Evolutionary conservation across 1,284 basidiomycete genomes (phyloP).

Genomic region (Rhodotorula glutinis): DNA sequence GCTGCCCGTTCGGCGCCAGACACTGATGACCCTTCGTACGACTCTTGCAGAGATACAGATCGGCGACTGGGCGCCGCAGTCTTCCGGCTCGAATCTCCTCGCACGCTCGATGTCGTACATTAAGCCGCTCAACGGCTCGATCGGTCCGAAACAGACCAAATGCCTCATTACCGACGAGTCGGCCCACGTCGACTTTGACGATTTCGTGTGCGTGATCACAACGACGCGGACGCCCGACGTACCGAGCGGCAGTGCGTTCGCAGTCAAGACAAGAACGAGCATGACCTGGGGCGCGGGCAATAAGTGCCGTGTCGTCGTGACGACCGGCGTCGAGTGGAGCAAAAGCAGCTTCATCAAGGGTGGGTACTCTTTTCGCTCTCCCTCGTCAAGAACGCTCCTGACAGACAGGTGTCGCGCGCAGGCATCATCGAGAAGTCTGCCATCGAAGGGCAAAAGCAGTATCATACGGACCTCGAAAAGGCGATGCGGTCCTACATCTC

Average conservation of each 20-base stretch:
- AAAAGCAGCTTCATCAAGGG: slow-evolving; percentile 95
- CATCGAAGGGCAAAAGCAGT: slow-evolving; percentile 90
- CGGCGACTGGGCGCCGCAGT: slow-evolving; percentile 76
- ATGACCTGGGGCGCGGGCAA: slow-evolving; percentile 86
- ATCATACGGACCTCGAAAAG: slow-evolving; percentile 77
- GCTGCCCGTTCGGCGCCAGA: not conserved
- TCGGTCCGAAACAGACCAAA: slow-evolving; percentile 92
- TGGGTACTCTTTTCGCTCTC: slow-evolving; percentile 48
- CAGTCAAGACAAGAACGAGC: slow-evolving; percentile 90
- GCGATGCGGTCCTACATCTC: slow-evolving; percentile 84
- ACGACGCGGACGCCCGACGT: slow-evolving; percentile 93
- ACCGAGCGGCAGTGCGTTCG: slow-evolving; percentile 84
- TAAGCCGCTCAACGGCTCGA: slow-evolving; percentile 80
- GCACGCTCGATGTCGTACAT: slow-evolving; percentile 89
- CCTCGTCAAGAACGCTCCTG: not conserved
- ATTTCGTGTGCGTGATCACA: slow-evolving; percentile 77
- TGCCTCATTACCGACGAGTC: slow-evolving; percentile 88
- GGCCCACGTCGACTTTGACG: slow-evolving; percentile 75
- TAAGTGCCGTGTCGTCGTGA: slow-evolving; percentile 75
- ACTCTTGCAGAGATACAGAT: slow-evolving; percentile 72
- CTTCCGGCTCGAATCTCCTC: slow-evolving; percentile 66
- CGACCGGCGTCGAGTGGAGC: slow-evolving; percentile 91
- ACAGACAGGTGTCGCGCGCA: slow-evolving; percentile 46
- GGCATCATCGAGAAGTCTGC: slow-evolving; percentile 89
- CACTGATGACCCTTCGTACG: not conserved